A percentile compares a stretch with the other conserved stretches of the same genome.
These are phyloP conservation scores for Immersiporthe knoxdaviesiana DNA, from an alignment of 2,329 filamentous ascomycete genomes.

Conservation along the genomic window DNA sequence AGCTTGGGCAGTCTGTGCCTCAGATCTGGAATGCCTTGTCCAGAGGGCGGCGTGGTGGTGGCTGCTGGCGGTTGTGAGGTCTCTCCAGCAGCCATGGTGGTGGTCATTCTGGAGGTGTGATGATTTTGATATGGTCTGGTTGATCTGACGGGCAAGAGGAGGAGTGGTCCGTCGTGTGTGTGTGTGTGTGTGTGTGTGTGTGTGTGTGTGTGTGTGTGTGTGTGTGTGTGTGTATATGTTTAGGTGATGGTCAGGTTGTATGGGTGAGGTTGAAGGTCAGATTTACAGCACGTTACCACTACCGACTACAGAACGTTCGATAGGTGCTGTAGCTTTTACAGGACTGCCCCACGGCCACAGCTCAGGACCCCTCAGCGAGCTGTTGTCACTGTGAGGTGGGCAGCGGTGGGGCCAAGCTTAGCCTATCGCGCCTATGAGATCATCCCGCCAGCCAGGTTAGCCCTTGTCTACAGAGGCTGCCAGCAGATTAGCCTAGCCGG, in stretches of 20 bases:
- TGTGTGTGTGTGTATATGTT: too few species aligned
- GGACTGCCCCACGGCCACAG: not conserved
- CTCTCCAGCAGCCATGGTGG: not conserved
- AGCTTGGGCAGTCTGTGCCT: constrained; percentile 68
- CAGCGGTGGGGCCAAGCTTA: too few species aligned
- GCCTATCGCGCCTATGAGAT: constrained; percentile 29
- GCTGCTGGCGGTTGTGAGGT: constrained; percentile 1
- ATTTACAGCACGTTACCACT: too few species aligned
- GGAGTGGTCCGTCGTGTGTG: not conserved
- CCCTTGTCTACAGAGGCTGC: constrained; percentile 7
- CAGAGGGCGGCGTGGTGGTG: constrained; percentile 1
- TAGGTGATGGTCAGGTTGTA: not conserved
- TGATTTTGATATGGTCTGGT: not conserved
- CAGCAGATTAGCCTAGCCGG: not conserved
- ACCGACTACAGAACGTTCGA: too few species aligned
- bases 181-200: too few species aligned
- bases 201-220: too few species aligned
- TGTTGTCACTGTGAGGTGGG: constrained; percentile 20
- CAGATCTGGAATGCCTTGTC: constrained; percentile 48
- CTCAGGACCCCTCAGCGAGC: constrained; percentile 16
- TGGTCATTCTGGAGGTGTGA: not conserved
- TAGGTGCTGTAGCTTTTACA: not conserved
- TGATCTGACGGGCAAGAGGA: not conserved
- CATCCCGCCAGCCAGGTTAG: constrained; percentile 14
- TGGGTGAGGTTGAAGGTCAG: not conserved